These are phyloP conservation scores for Phaffia australis DNA, from an alignment of 768 basidiomycete species.

Conservation along the genomic window DNA sequence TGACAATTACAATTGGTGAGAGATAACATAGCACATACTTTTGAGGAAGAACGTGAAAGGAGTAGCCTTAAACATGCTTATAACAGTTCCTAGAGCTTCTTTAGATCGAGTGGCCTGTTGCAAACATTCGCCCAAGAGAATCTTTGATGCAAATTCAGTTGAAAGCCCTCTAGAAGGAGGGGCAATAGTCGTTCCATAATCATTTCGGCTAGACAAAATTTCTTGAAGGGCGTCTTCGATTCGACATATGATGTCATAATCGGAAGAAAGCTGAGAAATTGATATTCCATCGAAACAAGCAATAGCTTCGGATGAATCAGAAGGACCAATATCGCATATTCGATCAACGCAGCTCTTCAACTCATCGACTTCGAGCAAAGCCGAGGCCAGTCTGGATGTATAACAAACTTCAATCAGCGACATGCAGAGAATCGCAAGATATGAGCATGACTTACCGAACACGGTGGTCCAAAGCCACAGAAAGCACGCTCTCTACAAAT, in stretches of 20 bases:
- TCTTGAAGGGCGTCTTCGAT: slow-evolving; percentile 21
- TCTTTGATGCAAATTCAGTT: not conserved
- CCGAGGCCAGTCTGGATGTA: not conserved
- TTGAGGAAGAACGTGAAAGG: slow-evolving; percentile 6
- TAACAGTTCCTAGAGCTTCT: not conserved
- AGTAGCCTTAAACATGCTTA: not conserved
- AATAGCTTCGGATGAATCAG: not conserved
- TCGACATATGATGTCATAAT: slow-evolving; percentile 14
- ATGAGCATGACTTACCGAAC: slow-evolving; percentile 46
- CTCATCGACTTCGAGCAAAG: not conserved
- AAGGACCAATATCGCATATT: not conserved
- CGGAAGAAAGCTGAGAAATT: not conserved
- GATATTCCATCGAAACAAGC: slow-evolving; percentile 5
- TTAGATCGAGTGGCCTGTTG: not conserved
- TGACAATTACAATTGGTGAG: not conserved
- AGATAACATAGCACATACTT: not conserved
- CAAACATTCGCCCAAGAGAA: not conserved
- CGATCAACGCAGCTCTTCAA: slow-evolving; percentile 10
- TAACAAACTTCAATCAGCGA: not conserved
- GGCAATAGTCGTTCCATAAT: slow-evolving; percentile 11
- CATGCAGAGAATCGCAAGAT: no score
- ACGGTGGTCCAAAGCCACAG: slow-evolving; percentile 53
- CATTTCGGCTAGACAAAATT: slow-evolving; percentile 2
- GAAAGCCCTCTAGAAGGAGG: not conserved
- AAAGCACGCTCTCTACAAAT: slow-evolving; percentile 68